These are phyloP conservation scores for Gaultheria prostrata DNA, from an alignment of 148 eudicot species.

Conservation along the genomic window DNA sequence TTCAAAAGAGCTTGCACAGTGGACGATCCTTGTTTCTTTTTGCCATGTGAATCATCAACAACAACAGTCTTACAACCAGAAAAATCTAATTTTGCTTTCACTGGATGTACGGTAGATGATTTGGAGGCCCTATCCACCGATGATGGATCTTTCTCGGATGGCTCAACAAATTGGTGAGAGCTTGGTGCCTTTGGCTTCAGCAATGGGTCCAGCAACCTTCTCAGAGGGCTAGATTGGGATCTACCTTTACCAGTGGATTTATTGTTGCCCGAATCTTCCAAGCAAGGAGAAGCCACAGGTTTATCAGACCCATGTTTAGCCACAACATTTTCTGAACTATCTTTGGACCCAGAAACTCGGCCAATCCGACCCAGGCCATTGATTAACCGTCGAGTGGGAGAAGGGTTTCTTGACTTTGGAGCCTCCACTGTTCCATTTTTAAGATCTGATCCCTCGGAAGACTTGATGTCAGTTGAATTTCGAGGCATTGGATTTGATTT, in stretches of 20 bases:
- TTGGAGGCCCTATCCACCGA: conserved; percentile 22
- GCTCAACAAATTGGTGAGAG: conserved; percentile 26
- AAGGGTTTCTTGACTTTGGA: conserved; percentile 43
- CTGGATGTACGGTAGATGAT: conserved; percentile 25
- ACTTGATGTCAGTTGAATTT: conserved; percentile 27
- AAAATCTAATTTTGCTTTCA: conserved; percentile 33
- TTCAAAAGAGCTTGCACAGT: conserved; percentile 66
- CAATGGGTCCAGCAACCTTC: conserved; percentile 80
- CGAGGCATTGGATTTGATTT: conserved; percentile 27
- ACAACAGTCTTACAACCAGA: conserved; percentile 17
- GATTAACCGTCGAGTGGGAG: conserved; percentile 68
- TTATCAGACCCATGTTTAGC: conserved; percentile 32
- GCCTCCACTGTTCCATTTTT: conserved; percentile 29
- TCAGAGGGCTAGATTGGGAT: conserved; percentile 73
- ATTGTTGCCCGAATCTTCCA: conserved; percentile 29
- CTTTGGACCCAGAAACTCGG: conserved; percentile 45
- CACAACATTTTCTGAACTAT: conserved; percentile 36
- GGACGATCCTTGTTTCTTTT: conserved; percentile 28
- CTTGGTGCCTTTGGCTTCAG: conserved; percentile 52
- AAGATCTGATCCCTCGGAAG: conserved; percentile 27
- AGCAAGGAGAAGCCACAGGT: conserved; percentile 20
- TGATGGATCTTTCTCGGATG: conserved; percentile 33
- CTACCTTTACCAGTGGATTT: conserved; percentile 32
- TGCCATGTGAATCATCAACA: conserved; percentile 25
- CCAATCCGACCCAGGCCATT: conserved; percentile 45